These are phyloP conservation scores for Polytrichum commune DNA, from an alignment of 225 moss, liverwort and hornwort genomes.

Conservation along the genomic window DNA sequence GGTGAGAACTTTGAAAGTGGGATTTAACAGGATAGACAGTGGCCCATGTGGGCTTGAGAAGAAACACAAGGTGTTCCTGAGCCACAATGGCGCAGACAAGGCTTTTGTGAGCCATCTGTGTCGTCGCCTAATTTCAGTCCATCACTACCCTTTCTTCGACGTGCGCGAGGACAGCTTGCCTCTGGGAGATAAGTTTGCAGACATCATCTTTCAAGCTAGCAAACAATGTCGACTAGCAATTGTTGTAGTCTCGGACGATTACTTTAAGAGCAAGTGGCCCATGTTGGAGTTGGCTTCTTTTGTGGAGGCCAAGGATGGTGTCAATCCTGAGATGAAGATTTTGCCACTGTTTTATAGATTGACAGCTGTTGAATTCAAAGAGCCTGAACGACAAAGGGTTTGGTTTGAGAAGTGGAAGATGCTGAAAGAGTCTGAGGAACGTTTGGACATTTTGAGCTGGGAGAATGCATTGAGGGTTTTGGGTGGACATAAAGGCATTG, in stretches of 20 bases:
- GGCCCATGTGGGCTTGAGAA: too few relatives aligned
- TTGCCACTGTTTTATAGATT: slow-evolving; percentile 10
- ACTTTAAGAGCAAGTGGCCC: neutral
- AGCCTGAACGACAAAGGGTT: neutral
- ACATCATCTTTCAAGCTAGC: neutral
- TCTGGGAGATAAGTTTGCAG: slow-evolving; percentile 1
- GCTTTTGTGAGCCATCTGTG: slow-evolving; percentile 1
- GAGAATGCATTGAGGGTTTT: neutral
- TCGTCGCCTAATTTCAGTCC: neutral
- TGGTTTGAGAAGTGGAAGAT: slow-evolving; percentile 7
- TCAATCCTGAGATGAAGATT: neutral
- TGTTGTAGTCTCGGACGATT: slow-evolving; percentile 6
- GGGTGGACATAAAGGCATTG: neutral
- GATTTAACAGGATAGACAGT: too few relatives aligned
- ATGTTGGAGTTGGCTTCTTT: slow-evolving; percentile 6
- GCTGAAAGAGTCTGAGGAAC: neutral
- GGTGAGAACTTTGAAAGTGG: too few relatives aligned
- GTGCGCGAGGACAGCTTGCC: slow-evolving; percentile 2
- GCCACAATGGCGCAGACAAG: slow-evolving; percentile 7
- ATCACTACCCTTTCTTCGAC: slow-evolving; percentile 13
- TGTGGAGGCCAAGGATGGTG: neutral
- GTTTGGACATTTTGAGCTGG: neutral
- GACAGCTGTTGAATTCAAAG: neutral
- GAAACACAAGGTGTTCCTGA: slow-evolving; percentile 16
- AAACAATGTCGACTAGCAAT: slow-evolving; percentile 14